phyloP scores from a whole-genome alignment of 768 basidiomycete genomes.

The Floccularia luteovirens region DNA sequence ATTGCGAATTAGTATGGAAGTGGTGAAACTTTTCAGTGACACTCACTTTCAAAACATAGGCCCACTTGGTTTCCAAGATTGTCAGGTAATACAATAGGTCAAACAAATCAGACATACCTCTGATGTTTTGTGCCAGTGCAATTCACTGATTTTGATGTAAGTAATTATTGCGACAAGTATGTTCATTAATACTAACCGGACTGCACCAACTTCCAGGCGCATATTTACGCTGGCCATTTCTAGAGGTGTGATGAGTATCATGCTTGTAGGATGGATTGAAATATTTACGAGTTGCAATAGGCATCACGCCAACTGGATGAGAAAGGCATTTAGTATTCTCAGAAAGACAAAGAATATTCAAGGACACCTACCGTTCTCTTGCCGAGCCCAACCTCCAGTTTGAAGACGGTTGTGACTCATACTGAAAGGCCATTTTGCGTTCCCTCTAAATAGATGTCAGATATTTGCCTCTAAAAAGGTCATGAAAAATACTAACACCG shows the following conservation, averaged over 20 bases:
- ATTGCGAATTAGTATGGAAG: neutral
- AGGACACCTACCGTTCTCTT: conserved; percentile 35
- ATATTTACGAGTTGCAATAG: conserved; percentile 35
- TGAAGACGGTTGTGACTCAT: conserved; percentile 50
- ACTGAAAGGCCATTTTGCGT: conserved; percentile 52
- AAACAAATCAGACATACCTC: conserved; percentile 20
- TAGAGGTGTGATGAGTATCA: conserved; percentile 2
- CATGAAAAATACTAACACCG: conserved; percentile 22
- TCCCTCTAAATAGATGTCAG: conserved; percentile 19
- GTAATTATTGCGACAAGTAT: neutral
- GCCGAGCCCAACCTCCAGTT: conserved; percentile 53
- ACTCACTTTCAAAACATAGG: conserved; percentile 36
- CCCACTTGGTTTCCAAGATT: conserved; percentile 27
- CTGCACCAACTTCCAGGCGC: conserved; percentile 40
- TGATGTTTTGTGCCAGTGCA: conserved; percentile 46
- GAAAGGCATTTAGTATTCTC: conserved; percentile 1
- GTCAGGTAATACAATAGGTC: conserved; percentile 3
- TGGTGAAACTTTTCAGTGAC: neutral
- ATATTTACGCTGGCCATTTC: conserved; percentile 43
- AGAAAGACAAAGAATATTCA: neutral
- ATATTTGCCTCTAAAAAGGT: neutral
- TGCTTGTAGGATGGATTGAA: neutral
- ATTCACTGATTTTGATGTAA: conserved; percentile 25
- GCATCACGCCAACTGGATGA: conserved; percentile 33
- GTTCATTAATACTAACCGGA: conserved; percentile 23